Conservation (phyloP, 2,329 filamentous ascomycete genomes). For the Fusarium annulatum region DNA sequence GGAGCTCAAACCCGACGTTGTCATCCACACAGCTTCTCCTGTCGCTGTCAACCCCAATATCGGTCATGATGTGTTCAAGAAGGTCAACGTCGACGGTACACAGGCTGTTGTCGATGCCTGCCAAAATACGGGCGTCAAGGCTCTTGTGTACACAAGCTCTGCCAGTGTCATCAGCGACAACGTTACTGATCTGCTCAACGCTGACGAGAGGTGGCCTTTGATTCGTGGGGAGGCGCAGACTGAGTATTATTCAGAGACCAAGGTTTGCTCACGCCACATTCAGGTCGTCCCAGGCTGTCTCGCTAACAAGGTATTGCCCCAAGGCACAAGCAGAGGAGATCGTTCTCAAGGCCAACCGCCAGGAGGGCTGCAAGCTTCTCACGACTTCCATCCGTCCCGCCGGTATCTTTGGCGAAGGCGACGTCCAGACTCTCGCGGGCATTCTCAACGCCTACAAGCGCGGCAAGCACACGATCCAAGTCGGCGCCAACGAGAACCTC, state of each 20-base stretch:
- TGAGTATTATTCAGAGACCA: conserved; percentile 92
- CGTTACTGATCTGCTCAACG: conserved; percentile 80
- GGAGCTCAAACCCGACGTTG: conserved; percentile 78
- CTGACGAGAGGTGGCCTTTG: conserved; percentile 84
- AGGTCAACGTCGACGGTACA: conserved; percentile 91
- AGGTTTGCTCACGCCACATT: conserved; percentile 62
- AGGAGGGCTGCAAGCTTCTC: conserved; percentile 68
- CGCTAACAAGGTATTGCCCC: background rate
- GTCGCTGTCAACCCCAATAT: conserved; percentile 65
- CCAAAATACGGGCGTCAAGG: conserved; percentile 76
- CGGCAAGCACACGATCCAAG: conserved; percentile 79
- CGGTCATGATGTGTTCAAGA: conserved; percentile 73
- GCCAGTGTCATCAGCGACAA: conserved; percentile 90
- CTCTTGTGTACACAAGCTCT: conserved; percentile 90
- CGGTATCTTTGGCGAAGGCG: conserved; percentile 91
- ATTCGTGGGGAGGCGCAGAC: conserved; percentile 76
- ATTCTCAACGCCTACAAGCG: conserved; percentile 77
- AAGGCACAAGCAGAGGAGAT: conserved; percentile 82
- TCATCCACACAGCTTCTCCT: conserved; percentile 91
- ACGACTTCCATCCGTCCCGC: conserved; percentile 87
- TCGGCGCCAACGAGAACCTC: conserved; percentile 75
- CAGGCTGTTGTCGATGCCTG: conserved; percentile 80
- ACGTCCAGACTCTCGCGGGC: conserved; percentile 79
- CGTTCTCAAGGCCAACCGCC: conserved; percentile 80
- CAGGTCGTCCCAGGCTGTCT: background rate